Evolutionary conservation across 1,139 yeast genomes (phyloP), one percentile per base, ranked within the genome.

Genomic region (Hanseniaspora uvarum): DNA sequence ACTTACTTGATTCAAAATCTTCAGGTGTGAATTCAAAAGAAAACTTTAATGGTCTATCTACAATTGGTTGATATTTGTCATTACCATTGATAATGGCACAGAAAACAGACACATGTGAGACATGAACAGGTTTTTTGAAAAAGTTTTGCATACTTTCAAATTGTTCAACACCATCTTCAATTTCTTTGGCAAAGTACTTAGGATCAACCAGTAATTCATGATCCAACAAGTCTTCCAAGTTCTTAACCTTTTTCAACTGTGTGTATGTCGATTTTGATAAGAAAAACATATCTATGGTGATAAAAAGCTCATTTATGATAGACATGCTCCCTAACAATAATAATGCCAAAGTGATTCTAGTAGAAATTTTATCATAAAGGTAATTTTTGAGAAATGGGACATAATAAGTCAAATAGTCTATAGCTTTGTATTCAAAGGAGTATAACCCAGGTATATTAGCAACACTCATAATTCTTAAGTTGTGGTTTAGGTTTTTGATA

Each of bases 11-110:
- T 30, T 45, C 54, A 62, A 79, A 82, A 62, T 87, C 96, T 59
- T 83, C 94, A 0, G 89, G 88, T 45, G 86, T 78, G 66, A 87
- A 86, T 62, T 85, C 92, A 58, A 86, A 74, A 62, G 83, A 85
- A 62, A 81, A 84, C 46, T 70, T 73, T 24, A 82, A 67, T 37
- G 80, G 80, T 26, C 60, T 65, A 8, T 63, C 59, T 14, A 69
- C 57, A 37, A 68, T 39, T 58, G 59, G 52, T 33, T 57, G 50
- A 6, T 41, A 55, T 0, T 59, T 59, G 36, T 62, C 57, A 3
- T 64, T 62, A 2, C 63, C 60, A n/a, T 58, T 56, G 8, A 68
- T 56, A 1, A 73, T 64, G 55, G 78, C 75, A 46, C 82, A 70
- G 24, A 78, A 69, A 2, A 81, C 76, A 58, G 79, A 79, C 1